These are phyloP conservation scores for Neurospora intermedia DNA, from an alignment of 495 filamentous ascomycete genomes.

Conservation along the genomic window DNA sequence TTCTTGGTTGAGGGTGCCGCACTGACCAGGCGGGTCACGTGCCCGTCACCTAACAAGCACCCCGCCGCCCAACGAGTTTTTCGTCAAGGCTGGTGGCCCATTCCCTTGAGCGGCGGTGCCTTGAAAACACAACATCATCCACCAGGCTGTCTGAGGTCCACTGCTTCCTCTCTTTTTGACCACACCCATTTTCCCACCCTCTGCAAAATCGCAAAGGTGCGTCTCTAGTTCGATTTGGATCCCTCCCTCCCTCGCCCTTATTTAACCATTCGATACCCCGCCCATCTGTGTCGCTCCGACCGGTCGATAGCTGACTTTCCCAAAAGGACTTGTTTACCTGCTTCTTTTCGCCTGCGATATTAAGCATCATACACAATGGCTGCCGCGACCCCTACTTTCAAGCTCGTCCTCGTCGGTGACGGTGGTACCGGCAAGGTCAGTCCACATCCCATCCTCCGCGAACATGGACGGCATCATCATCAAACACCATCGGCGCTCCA, in stretches of 20 bases:
- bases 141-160: slow-evolving; percentile 14
- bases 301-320: slow-evolving; percentile 1
- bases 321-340: slow-evolving; percentile 22
- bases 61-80: slow-evolving; percentile 31
- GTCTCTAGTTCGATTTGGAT: slow-evolving; percentile 4
- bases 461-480: slow-evolving; percentile 8
- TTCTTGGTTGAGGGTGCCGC: slow-evolving; percentile 3
- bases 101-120: slow-evolving; percentile 15
- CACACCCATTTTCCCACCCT: slow-evolving; percentile 7
- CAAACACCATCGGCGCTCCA: slow-evolving; percentile 1
- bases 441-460: neutral
- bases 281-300: neutral
- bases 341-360: slow-evolving; percentile 10
- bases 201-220: slow-evolving; percentile 15
- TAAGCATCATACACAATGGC: slow-evolving; percentile 45
- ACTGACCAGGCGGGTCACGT: slow-evolving; percentile 22
- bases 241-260: neutral
- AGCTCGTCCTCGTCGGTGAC: slow-evolving; percentile 99
- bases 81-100: slow-evolving; percentile 22
- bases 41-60: slow-evolving; percentile 9
- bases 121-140: slow-evolving; percentile 24
- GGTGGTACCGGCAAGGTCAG: slow-evolving; percentile 98
- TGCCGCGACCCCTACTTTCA: slow-evolving; percentile 66
- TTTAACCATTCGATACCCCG: neutral
- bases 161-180: slow-evolving; percentile 20